Percentiles rank a stretch among this genome's conserved stretches.
These are phyloP conservation scores for Babesia ovata DNA, from an alignment of 169 alveolate species.

Conservation along the genomic window DNA sequence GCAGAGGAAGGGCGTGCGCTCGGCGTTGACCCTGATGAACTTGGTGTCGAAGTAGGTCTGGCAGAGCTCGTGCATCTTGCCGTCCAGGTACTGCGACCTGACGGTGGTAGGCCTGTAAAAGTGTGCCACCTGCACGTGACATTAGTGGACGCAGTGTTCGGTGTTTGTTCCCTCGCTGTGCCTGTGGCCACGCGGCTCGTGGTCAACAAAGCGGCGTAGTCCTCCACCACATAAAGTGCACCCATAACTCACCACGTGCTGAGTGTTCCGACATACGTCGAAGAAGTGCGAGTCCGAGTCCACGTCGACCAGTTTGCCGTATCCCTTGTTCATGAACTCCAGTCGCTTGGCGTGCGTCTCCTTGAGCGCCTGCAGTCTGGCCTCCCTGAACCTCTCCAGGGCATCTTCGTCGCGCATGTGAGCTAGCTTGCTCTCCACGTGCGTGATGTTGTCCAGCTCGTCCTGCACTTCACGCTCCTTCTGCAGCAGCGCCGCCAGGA, in stretches of 20 bases:
- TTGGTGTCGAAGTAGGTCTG: conserved; percentile 68
- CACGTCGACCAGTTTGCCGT: conserved; percentile 74
- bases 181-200: neutral
- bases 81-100: conserved; percentile 75
- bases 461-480: conserved; percentile 76
- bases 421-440: conserved; percentile 67
- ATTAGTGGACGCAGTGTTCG: neutral
- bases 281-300: conserved; percentile 77
- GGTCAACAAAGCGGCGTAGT: neutral
- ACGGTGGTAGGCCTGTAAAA: conserved; percentile 79
- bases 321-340: conserved; percentile 69
- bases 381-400: conserved; percentile 68
- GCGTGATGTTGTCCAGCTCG: conserved; percentile 62
- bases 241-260: conserved; percentile 64
- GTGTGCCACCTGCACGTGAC: conserved; percentile 65
- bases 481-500: conserved; percentile 67
- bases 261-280: conserved; percentile 71
- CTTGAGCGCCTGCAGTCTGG: conserved; percentile 74
- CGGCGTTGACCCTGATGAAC: conserved; percentile 76
- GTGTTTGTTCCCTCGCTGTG: neutral
- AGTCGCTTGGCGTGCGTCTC: conserved; percentile 65
- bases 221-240: neutral
- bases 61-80: conserved; percentile 66
- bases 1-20: conserved; percentile 77
- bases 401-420: conserved; percentile 75